Evolutionary conservation across 768 basidiomycete species (phyloP).

Genomic region (Tephrocybe sp.): DNA sequence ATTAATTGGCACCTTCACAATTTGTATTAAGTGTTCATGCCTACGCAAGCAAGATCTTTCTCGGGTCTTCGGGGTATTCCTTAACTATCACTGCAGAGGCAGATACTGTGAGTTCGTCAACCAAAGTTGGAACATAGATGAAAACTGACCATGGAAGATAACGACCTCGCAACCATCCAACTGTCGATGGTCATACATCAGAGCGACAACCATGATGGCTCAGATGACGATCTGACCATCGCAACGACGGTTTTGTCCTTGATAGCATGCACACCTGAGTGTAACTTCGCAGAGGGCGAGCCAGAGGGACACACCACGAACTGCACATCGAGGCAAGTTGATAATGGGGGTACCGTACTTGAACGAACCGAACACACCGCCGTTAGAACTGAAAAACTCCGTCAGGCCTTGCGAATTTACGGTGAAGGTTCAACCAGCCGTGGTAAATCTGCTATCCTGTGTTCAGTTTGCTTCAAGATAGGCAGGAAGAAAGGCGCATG

Average conservation of each 20-base stretch:
- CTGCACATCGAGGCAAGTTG: slow-evolving; percentile 93
- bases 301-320: slow-evolving; percentile 60
- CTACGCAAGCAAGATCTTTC: slow-evolving; percentile 76
- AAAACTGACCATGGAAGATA: slow-evolving; percentile 98
- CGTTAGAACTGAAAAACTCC: slow-evolving; percentile 76
- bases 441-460: slow-evolving; percentile 92
- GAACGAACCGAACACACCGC: slow-evolving; percentile 97
- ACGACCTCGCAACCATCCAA: slow-evolving; percentile 96
- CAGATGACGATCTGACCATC: slow-evolving; percentile 95
- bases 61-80: slow-evolving; percentile 94
- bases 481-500: too few relatives aligned
- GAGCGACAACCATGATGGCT: slow-evolving; percentile 93
- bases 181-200: slow-evolving; percentile 94
- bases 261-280: slow-evolving; percentile 87
- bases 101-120: neutral
- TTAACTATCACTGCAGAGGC: slow-evolving; percentile 72
- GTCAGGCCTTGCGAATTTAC: slow-evolving; percentile 40
- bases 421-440: slow-evolving; percentile 98
- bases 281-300: neutral
- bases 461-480: too few relatives aligned
- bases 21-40: neutral
- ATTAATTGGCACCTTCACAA: slow-evolving; percentile 8
- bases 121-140: slow-evolving; percentile 40
- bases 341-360: slow-evolving; percentile 99
- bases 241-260: slow-evolving; percentile 87